Percentiles rank a stretch among this genome's conserved stretches.
Evolutionary conservation across 495 filamentous ascomycete species (phyloP).

Genomic region (Darksidea phi): DNA sequence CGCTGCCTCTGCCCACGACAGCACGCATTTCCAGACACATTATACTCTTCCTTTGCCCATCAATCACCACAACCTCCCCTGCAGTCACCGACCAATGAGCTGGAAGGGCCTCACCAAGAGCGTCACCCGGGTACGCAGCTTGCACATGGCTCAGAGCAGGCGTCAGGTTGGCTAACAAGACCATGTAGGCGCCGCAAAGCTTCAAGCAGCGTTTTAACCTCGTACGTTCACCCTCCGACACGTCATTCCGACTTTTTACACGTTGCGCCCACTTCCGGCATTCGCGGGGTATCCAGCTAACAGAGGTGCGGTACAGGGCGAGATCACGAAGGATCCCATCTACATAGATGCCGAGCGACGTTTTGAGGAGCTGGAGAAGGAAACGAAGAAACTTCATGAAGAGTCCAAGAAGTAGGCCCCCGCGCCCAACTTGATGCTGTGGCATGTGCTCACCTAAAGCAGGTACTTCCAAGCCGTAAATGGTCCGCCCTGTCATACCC

Average conservation of each 20-base stretch:
- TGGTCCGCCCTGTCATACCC: constrained; percentile 47
- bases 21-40: not conserved
- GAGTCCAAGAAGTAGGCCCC: constrained; percentile 76
- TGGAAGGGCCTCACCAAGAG: constrained; percentile 94
- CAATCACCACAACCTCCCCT: constrained; percentile 1
- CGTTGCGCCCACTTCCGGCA: constrained; percentile 31
- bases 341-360: constrained; percentile 93
- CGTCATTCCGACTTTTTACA: not conserved
- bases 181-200: constrained; percentile 77
- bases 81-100: constrained; percentile 64
- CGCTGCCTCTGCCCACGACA: not conserved
- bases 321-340: constrained; percentile 88
- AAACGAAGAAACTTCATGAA: constrained; percentile 95
- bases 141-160: not conserved
- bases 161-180: constrained; percentile 19
- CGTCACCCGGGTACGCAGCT: constrained; percentile 65
- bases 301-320: constrained; percentile 53
- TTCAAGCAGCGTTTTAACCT: constrained; percentile 91
- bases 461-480: constrained; percentile 94
- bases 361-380: constrained; percentile 87
- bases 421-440: not conserved
- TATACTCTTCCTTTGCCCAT: not conserved
- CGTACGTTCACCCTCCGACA: constrained; percentile 43
- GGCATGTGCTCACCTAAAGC: constrained; percentile 9
- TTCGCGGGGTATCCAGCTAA: constrained; percentile 12